Conservation (phyloP, 1,284 basidiomycete species). For the Tylopilus sp. region DNA sequence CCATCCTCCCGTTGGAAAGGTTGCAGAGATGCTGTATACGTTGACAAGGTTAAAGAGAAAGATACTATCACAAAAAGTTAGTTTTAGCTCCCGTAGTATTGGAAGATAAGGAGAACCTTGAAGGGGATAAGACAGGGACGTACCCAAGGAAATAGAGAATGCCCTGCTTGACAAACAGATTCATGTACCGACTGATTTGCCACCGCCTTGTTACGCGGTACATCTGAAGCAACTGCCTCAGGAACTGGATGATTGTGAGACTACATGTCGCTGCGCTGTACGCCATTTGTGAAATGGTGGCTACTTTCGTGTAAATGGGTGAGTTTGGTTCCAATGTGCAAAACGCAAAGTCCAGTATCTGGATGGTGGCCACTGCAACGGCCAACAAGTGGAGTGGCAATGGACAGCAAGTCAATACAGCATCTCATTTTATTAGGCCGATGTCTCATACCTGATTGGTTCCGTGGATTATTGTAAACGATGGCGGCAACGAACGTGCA, state of each 20-base stretch:
- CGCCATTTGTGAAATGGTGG: neutral
- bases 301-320: neutral
- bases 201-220: constrained; percentile 1
- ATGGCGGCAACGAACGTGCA: neutral
- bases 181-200: neutral
- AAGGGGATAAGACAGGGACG: neutral
- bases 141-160: constrained; percentile 3
- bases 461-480: neutral
- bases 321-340: neutral
- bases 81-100: neutral
- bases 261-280: neutral
- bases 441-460: neutral
- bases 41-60: neutral
- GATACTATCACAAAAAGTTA: neutral
- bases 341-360: neutral
- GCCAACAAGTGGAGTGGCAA: neutral
- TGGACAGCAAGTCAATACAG: neutral
- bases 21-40: neutral
- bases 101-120: neutral
- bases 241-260: neutral
- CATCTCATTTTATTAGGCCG: neutral
- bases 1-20: neutral
- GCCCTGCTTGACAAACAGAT: neutral
- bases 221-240: neutral
- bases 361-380: neutral